Conservation (phyloP, 2,329 filamentous ascomycete species). For the Beauveria rudraprayagi region DNA sequence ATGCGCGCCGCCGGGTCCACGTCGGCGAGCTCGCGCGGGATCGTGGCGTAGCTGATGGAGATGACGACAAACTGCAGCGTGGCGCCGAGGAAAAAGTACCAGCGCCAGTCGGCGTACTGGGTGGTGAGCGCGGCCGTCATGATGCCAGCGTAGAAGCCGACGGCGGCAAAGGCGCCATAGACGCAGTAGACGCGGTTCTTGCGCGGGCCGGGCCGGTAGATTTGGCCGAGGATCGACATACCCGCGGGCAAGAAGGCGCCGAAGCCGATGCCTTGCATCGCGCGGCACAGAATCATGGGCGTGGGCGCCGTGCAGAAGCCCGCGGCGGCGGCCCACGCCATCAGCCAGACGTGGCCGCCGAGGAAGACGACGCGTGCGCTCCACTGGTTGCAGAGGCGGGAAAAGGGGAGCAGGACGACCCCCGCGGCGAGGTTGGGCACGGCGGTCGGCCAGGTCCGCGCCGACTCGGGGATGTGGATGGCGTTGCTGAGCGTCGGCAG, state of each 20-base stretch:
- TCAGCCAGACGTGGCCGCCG: slow-evolving; percentile 48
- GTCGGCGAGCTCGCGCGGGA: slow-evolving; percentile 28
- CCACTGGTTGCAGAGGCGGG: slow-evolving; percentile 48
- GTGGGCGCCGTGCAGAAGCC: slow-evolving; percentile 55
- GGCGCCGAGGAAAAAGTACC: slow-evolving; percentile 62
- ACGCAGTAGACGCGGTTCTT: slow-evolving; percentile 61
- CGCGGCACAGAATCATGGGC: slow-evolving; percentile 61
- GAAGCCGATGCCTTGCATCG: slow-evolving; percentile 59
- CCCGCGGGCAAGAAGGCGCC: slow-evolving; percentile 62
- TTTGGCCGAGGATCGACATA: slow-evolving; percentile 60
- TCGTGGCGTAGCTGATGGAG: slow-evolving; percentile 32
- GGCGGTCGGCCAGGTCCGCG: slow-evolving; percentile 53
- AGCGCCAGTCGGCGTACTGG: slow-evolving; percentile 54
- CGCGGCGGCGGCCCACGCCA: slow-evolving; percentile 54
- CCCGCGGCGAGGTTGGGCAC: slow-evolving; percentile 48
- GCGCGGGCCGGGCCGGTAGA: slow-evolving; percentile 60
- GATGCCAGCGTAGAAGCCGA: slow-evolving; percentile 57
- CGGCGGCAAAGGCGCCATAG: slow-evolving; percentile 48
- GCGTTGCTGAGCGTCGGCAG: slow-evolving; percentile 54
- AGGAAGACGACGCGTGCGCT: slow-evolving; percentile 49
- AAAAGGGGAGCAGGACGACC: slow-evolving; percentile 50
- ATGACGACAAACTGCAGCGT: slow-evolving; percentile 38
- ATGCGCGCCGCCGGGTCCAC: slow-evolving; percentile 30
- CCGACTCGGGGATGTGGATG: slow-evolving; percentile 53
- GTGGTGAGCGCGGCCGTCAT: slow-evolving; percentile 56